Evolutionary conservation across 23 red algal genomes (phyloP), one percentile per base, ranked within the genome.

Genomic region (Gracilaria caudata): DNA sequence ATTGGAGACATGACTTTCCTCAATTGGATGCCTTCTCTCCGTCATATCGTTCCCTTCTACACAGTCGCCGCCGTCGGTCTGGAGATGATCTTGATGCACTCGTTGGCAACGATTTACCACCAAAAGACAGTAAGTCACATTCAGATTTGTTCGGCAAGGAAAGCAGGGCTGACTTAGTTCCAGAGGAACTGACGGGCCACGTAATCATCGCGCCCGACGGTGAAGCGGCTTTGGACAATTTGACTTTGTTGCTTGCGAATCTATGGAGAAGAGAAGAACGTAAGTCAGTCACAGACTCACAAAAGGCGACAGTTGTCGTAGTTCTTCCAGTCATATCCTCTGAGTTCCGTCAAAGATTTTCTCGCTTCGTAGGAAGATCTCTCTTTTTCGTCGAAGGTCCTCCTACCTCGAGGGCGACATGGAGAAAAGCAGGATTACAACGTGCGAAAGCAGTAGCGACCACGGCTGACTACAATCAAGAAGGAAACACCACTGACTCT

Each of bases 191-290:
- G 41, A 60, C 34, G 38, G 77, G 77, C 33, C 87, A 91, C 37
- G 78, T 91, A 8, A 91, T 91, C 14, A 49, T 91, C 51, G 87
- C 87, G 24, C 65, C 78, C 25, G 54, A 82, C 4, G 87, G 75
- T 37, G 87, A 91, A 2, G 66, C 63, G 32, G 40, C 77, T 2
- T 58, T 81, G 16, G 33, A 80, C 32, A 91, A 80, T 43, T 33
- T 91, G 25, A 53, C 87, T 19, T 58, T 91, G 23, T 54, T 91
- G 51, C 63, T 82, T 33, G 64, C 33, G 43, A 72, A 81, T 34
- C 63, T 91, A 29, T 91, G 87, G 87, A 54, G 51, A 23, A 80
- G 74, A 73, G 63, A 75, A 38, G 41, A 73, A 34, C 57, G 87
- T 16, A 59, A 44, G 39, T 74, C 75, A 9, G 12, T 91, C 16